Evolutionary conservation across 495 filamentous ascomycete genomes (phyloP), one percentile per base, ranked within the genome.

Genomic region (Xylaria longipes): DNA sequence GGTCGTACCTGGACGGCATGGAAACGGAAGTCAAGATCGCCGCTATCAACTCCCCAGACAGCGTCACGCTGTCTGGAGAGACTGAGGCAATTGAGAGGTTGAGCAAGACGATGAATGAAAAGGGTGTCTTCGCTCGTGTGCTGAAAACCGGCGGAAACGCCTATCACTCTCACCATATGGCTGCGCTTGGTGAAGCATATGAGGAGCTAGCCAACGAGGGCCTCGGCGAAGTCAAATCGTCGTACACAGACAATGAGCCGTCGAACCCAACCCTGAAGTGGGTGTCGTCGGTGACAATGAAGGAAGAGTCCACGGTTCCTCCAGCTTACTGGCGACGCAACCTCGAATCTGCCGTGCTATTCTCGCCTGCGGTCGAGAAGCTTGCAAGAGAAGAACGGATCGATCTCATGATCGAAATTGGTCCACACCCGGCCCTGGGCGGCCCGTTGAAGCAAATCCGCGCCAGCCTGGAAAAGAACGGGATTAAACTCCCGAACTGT

Each of bases 141-240:
- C 63, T 87, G 9, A 73, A 76, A 37, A 80, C 83, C 1, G 75
- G 79, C 22, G 77, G 75, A 12, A 78, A 82, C 31, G 89, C 89
- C 0, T 92, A 89, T 71, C 90, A 92, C 73, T 91, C 89, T 0
- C 82, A 85, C 65, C 87, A 91, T 71, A 91, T 91, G 85, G 70
- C 79, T 31, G 70, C 79, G 43, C 75, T 82, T 3, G 80, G 79
- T 39, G 72, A 82, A 39, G 78, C 79, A 25, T 84, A 85, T 72
- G 61, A 64, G 17, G 35, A 64, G 20, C 35, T 43, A 35, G 37
- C 37, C 7, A 43, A 4, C 27, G 7, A 64, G 61, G 35, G 37
- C 9, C 27, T 64, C n/a, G 11, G 29, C 5, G 57, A 35, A 12
- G n/a, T 41, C 37, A 27, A 27, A n/a, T n/a, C n/a, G 27, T 31